A percentile compares a stretch with the other conserved stretches of the same genome.
Evolutionary conservation across 2,329 filamentous ascomycete species (phyloP).

Genomic region (Aaosphaeria arxii): DNA sequence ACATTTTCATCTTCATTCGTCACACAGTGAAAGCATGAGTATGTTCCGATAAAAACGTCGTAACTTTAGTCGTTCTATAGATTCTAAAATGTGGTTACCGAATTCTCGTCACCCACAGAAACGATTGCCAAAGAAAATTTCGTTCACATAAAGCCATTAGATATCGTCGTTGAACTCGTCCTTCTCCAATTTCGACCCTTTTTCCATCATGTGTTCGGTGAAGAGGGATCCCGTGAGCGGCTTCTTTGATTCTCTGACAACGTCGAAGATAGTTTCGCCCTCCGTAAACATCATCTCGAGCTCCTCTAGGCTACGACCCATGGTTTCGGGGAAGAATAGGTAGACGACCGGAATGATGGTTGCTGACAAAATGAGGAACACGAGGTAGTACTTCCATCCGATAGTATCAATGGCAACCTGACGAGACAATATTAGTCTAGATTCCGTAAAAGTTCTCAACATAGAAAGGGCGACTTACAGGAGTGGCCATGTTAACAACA

Average conservation of each 20-base stretch:
- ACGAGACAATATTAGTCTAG: neutral
- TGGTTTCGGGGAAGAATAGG: constrained; percentile 49
- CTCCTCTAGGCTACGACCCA: constrained; percentile 49
- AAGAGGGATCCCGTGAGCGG: constrained; percentile 11
- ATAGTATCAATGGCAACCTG: constrained; percentile 49
- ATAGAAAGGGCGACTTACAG: constrained; percentile 36
- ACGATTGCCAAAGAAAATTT: neutral
- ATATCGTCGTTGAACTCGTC: neutral
- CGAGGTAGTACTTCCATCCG: constrained; percentile 52
- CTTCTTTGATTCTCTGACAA: constrained; percentile 20
- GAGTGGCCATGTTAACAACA: constrained; percentile 24
- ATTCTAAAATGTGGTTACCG: too few relatives aligned
- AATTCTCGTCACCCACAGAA: too few relatives aligned
- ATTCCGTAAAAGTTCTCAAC: neutral
- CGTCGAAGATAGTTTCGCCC: constrained; percentile 28
- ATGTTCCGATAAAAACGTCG: too few relatives aligned
- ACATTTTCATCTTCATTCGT: too few relatives aligned
- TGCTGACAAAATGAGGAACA: constrained; percentile 47
- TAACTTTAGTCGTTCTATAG: too few relatives aligned
- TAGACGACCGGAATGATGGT: constrained; percentile 46
- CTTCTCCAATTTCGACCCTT: neutral
- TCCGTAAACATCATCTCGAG: constrained; percentile 41
- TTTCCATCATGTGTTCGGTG: neutral
- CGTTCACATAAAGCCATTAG: neutral
- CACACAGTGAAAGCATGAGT: too few relatives aligned